These are phyloP conservation scores for Citrus australasica DNA, from an alignment of 345 rosid genomes.

Conservation along the genomic window DNA sequence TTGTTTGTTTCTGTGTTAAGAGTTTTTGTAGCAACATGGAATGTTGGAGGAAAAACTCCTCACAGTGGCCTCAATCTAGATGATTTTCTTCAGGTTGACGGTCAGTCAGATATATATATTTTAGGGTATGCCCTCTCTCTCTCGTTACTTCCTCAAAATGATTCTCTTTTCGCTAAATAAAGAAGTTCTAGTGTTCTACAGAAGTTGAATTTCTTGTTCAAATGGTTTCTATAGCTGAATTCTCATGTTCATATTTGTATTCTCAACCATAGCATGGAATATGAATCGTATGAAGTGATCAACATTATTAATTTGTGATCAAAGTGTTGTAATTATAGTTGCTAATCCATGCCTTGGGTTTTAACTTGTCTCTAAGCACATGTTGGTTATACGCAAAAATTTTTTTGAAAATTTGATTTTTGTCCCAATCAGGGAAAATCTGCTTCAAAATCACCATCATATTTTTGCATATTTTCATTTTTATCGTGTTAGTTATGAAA, in stretches of 20 bases:
- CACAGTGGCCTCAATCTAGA: constrained; percentile 57
- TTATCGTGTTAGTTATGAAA: neutral
- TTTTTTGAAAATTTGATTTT: neutral
- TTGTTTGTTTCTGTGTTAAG: constrained; percentile 35
- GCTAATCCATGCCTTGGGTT: neutral
- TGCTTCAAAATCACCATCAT: neutral
- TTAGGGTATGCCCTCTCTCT: constrained; percentile 50
- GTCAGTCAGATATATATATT: constrained; percentile 73
- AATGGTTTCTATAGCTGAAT: neutral
- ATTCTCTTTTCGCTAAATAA: neutral
- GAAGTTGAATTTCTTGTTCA: neutral
- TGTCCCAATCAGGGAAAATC: neutral
- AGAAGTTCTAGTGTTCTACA: neutral
- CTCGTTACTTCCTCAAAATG: neutral
- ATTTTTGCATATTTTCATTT: neutral
- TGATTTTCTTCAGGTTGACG: constrained; percentile 54
- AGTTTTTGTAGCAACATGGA: constrained; percentile 96
- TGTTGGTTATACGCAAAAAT: neutral
- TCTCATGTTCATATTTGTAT: neutral
- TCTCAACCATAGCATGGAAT: neutral
- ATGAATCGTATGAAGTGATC: neutral
- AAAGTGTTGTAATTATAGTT: neutral
- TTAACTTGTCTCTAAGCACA: neutral
- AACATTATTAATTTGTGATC: neutral
- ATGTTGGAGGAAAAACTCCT: constrained; percentile 93